phyloP scores from a whole-genome alignment of 441 rosid species.

The Dalechampia spathulata region DNA sequence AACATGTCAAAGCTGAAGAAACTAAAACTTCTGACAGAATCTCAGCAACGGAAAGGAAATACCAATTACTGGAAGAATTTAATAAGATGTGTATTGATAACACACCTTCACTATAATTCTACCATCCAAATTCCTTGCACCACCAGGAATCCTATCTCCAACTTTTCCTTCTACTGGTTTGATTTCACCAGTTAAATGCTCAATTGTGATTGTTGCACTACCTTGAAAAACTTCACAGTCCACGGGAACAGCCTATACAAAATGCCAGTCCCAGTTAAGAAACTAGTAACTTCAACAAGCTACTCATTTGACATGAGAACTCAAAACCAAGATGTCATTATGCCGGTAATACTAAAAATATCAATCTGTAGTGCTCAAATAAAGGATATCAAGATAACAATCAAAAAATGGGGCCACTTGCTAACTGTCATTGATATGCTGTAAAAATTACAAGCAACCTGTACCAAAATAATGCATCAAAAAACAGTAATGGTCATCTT shows the following conservation, averaged over 20 bases:
- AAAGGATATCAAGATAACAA: not conserved
- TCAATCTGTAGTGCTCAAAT: not conserved
- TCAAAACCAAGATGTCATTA: slow-evolving; percentile 4
- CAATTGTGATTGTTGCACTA: slow-evolving; percentile 80
- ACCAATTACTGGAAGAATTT: slow-evolving; percentile 7
- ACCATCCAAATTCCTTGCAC: slow-evolving; percentile 97
- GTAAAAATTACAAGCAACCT: not conserved
- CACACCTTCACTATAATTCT: slow-evolving; percentile 90
- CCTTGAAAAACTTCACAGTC: slow-evolving; percentile 94
- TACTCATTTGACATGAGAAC: not conserved
- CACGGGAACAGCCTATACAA: slow-evolving; percentile 75
- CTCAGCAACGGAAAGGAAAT: slow-evolving; percentile 6
- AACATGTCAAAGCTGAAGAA: not conserved
- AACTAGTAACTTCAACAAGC: slow-evolving; percentile 4
- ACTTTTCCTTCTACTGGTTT: slow-evolving; percentile 82
- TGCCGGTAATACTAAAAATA: not conserved
- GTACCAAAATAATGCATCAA: not conserved
- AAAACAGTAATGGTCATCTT: not conserved
- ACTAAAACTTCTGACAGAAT: not conserved
- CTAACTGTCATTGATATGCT: not conserved
- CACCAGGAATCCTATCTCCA: slow-evolving; percentile 92
- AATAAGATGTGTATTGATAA: slow-evolving; percentile 8
- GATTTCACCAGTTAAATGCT: slow-evolving; percentile 95
- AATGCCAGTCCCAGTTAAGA: slow-evolving; percentile 18
- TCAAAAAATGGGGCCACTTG: not conserved